Base-by-base conservation (phyloP, 352 stramenopile species). In the Globisporangium takayamanum region DNA sequence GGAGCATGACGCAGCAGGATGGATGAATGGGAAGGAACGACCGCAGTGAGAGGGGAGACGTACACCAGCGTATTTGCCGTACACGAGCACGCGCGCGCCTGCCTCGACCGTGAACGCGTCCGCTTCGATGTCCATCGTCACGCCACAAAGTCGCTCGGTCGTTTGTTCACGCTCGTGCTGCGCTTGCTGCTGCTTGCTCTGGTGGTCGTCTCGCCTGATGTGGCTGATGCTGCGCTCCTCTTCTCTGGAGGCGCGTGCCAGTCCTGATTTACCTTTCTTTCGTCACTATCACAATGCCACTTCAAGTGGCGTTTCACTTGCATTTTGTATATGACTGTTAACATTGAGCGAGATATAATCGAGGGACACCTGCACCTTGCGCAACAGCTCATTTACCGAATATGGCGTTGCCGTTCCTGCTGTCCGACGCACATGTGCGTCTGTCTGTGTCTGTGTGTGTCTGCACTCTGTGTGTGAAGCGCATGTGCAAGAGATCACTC, bases 51-150 rank as follows among this genome's bases (percentile, higher is more conserved):
- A 44, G 33, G 18, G 1, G 20, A 47, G 1, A 76, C 74, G 59
- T 69, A 94, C 84, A 44, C 82, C 84, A 53, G 82, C 81, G 59
- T 91, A 78, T 56, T 92, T 92, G 65, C 82, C 78, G 60, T 74
- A 85, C 50, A 94, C 80, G 20, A 94, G 68, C 66, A 94, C 84
- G 53, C 73, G 79, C 30, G 59, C 66, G 39, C 72, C 73, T 25
- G 66, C 33, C 45, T 72, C 64, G 45, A 79, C 60, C 44, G 37
- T 67, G 56, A 81, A 72, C 18, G 54, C 53, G 39, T 72, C 64
- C 14, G 63, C 53, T 6, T 80, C 66, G 26, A 71, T 59, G 26
- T 70, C 68, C 63, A 72, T 66, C 16, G 45, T 57, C 48, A 16
- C 22, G 47, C 10, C 41, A 25, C 30, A 25, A 20, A 3, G 41